Conservation (phyloP, 441 rosid species). For the Adansonia rubrostipa region DNA sequence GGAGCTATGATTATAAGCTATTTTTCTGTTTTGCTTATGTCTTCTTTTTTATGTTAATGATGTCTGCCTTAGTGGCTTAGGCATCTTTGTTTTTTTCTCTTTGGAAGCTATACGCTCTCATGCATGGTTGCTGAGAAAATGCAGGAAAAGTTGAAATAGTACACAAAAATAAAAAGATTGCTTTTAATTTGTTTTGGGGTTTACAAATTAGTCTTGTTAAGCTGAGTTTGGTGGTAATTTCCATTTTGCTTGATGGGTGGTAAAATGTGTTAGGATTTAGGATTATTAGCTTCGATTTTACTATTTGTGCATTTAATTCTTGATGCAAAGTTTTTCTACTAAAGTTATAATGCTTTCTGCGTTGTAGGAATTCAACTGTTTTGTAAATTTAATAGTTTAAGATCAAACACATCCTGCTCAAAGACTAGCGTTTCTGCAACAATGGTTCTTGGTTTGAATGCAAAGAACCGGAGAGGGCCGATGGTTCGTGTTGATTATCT, state of each 20-base stretch:
- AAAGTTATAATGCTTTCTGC: conserved; percentile 15
- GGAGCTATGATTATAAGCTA: neutral
- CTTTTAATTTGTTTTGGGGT: neutral
- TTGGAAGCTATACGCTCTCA: neutral
- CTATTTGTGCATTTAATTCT: neutral
- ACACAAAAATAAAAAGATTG: neutral
- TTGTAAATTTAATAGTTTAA: conserved; percentile 20
- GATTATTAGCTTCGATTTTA: neutral
- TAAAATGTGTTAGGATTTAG: neutral
- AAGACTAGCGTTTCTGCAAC: conserved; percentile 27
- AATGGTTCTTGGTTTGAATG: conserved; percentile 71
- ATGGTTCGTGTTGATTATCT: conserved; percentile 63
- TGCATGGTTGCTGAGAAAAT: conserved; percentile 21
- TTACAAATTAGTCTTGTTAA: conserved; percentile 8
- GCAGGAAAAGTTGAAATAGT: neutral
- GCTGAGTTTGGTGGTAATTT: conserved; percentile 11
- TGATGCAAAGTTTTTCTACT: neutral
- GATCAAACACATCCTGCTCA: conserved; percentile 21
- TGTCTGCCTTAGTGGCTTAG: conserved; percentile 14
- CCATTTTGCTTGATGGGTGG: neutral
- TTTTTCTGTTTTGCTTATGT: neutral
- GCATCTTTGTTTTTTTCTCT: neutral
- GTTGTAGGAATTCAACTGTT: conserved; percentile 29
- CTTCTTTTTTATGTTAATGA: neutral
- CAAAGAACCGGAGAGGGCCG: conserved; percentile 63